Base-by-base conservation (phyloP, 495 filamentous ascomycete species). In the Aspergillus leporis region DNA sequence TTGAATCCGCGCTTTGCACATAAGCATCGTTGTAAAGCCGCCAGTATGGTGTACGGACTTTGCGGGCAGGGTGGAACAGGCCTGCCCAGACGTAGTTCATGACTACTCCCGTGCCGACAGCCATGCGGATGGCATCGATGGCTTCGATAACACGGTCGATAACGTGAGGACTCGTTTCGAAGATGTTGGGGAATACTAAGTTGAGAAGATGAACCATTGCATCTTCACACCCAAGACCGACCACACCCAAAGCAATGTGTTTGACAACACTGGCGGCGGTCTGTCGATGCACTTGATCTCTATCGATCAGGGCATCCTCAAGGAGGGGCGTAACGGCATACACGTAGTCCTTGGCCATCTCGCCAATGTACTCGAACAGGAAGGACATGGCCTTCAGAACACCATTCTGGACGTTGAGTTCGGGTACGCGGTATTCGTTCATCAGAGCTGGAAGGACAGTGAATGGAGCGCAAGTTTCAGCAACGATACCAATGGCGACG, bases 301-400 rank as follows among this genome's bases (percentile, higher is more conserved):
- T 87, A 74, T 99, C 95, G 74, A 96, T 95, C 54, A 99, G 87
- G 4, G 95, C 95, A 69, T 99, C 95, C 70, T 98, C 94, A 8
- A 99, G 87, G 16, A 99, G 79, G n/a, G 95, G 94, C 16, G 92
- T 97, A 31, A 98, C 90, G 10, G 95, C 95, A 70, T 98, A 99
- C 73, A 98, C 93, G 72, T 99, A 99, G 72, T 99, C 95, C 74
- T 97, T 98, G 59, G 91, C 92, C 95, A 99, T 97, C 74, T 99
- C 94, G 52, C 94, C 94, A 69, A 98, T 98, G 75, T 98, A 98
- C 64, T 98, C 94, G 69, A 98, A 98, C 51, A 99, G 81, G 85
- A 99, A 99, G 30, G 90, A 93, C 61, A 99, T 83, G 9, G 92
- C 90, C 72, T 99, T 99, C 63, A 99, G 85, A 43, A 98, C 95